Evolutionary conservation across 805 yeast genomes (phyloP), one percentile per base, ranked within the genome.

Genomic region (Sungouiella thailandica): DNA sequence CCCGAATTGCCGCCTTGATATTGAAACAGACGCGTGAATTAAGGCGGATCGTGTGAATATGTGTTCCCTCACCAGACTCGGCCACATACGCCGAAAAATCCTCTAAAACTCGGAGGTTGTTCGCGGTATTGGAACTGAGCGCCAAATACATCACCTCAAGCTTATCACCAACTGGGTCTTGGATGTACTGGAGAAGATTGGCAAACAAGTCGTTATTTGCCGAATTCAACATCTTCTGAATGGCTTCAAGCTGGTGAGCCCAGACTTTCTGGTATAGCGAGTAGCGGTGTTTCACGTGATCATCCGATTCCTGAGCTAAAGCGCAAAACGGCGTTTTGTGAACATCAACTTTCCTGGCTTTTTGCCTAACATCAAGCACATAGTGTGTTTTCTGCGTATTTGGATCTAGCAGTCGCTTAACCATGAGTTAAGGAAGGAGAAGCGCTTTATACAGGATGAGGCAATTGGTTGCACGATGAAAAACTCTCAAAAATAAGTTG

Each of bases 111-210:
- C 70, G 48, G 26, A 53, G 43, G 43, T 65, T 66, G 40, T 65
- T 65, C 23, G 70, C 68, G 8, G 59, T 59, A 41, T 66, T 65
- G 11, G 70, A 56, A 18, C 65, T 58, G 32, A 66, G 44, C 38
- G 53, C 62, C 13, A 66, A 46, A 34, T 57, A 62, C 2, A 63
- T 70, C 7, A 54, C 48, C 8, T 55, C 55, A 6, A 64, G 39
- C 36, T 57, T 56, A 11, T 22, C 32, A 2, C 33, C 37, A 13
- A 32, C 28, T 17, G 40, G 44, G 18, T 35, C 40, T 10, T 39
- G 32, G 31, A 61, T 43, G 33, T 57, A 65, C 23, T 33, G 35
- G 17, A 46, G 24, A 29, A 66, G 50, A 19, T 47, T 39, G 8
- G 46, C 46, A 34, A 58, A 66, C 27, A 65, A 45, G 1, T 48